Evolutionary conservation across 495 filamentous ascomycete genomes (phyloP), one percentile per base, ranked within the genome.

Genomic region (Penicillium manginii): DNA sequence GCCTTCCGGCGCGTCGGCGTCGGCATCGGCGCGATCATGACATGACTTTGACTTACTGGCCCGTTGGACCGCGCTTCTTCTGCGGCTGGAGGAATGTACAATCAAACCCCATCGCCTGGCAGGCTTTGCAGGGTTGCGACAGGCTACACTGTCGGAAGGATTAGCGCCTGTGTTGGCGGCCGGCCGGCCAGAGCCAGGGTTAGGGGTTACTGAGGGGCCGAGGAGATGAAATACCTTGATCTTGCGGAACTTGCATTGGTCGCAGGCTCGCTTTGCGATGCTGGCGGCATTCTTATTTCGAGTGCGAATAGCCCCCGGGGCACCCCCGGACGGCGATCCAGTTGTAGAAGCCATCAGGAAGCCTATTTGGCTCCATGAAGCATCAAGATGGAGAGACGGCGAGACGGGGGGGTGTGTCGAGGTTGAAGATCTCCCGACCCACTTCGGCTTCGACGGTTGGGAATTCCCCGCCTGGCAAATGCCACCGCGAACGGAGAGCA

Each of bases 201-300:
- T 11, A 23, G 33, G 51, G 49, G 56, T n/a, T 29, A 29, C 26
- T 32, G 51, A 55, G 46, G 55, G 57, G 45, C 51, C 59, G 37
- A 45, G 47, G 50, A 32, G 4, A 31, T 37, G 33, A 49, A 22
- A 53, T 68, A 72, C 75, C 72, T 73, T 78, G 55, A 74, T 78
- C 61, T 78, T 78, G 57, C 75, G 72, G 46, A 78, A 71, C 49
- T 73, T 75, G 72, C 75, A 78, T 59, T 75, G 73, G 55, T 78
- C 75, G 53, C 75, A 78, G 2, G 73, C 73, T 18, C 75, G 55
- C 56, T 72, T 74, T 15, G 72, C 72, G 49, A 74, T 70, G 11
- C 66, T 35, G 3, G 64, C 59, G 19, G 61, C 50, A 12, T 60
- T 45, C 47, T 66, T 75, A 42, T 62, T 69, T 49, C 69, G 69